A percentile compares a stretch with the other conserved stretches of the same genome.
phyloP scores from a whole-genome alignment of 495 filamentous ascomycete genomes.

The Penicillium paxilli region DNA sequence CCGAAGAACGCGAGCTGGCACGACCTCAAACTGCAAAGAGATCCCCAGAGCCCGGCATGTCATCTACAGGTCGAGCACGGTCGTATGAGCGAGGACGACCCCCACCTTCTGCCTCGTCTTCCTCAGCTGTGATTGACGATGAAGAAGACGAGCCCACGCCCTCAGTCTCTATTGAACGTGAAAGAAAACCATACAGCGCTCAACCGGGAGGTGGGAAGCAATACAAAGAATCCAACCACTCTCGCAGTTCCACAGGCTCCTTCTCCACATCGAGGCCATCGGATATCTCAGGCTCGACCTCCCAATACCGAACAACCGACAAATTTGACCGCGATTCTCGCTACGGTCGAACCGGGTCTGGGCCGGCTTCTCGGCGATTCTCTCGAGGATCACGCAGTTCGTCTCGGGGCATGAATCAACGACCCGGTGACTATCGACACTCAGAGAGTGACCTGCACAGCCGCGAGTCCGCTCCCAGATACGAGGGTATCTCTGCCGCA shows the following conservation, averaged over 20 bases:
- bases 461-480: conserved; percentile 21
- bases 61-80: conserved; percentile 20
- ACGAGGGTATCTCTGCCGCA: conserved; percentile 21
- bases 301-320: conserved; percentile 16
- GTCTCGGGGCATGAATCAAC: conserved; percentile 26
- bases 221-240: conserved; percentile 42
- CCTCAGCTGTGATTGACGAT: conserved; percentile 46
- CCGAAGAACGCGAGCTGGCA: conserved; percentile 37
- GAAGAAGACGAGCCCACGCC: conserved; percentile 36
- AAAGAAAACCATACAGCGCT: conserved; percentile 61
- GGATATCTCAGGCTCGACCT: conserved; percentile 17
- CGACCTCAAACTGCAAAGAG: conserved; percentile 13
- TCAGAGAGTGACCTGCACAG: conserved; percentile 41
- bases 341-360: conserved; percentile 28
- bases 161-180: conserved; percentile 56
- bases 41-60: conserved; percentile 14
- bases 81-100: conserved; percentile 54
- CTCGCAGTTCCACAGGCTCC: conserved; percentile 29
- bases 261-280: conserved; percentile 27
- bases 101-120: conserved; percentile 38
- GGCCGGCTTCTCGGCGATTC: conserved; percentile 13
- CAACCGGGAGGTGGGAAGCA: conserved; percentile 57
- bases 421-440: conserved; percentile 35
- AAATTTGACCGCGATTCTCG: conserved; percentile 24
- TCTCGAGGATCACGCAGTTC: conserved; percentile 35